Evolutionary conservation across 2,329 filamentous ascomycete genomes (phyloP).

Genomic region (Lithohypha guttulata): DNA sequence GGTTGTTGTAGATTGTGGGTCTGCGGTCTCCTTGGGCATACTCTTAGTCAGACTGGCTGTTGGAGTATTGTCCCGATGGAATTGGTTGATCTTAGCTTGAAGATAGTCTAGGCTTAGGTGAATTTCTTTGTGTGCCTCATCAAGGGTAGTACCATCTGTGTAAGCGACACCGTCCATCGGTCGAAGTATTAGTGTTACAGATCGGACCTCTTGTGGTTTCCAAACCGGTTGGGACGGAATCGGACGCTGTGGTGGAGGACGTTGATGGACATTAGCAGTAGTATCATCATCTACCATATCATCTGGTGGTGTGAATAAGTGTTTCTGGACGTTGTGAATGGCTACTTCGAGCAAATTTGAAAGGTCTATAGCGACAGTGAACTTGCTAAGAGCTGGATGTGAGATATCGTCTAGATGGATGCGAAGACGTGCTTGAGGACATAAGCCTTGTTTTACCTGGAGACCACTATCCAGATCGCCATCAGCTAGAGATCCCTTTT

Average conservation of each 20-base stretch:
- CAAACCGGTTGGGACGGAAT: constrained; percentile 20
- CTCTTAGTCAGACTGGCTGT: neutral
- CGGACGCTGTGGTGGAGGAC: neutral
- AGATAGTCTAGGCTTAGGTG: constrained; percentile 77
- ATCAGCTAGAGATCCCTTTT: no score
- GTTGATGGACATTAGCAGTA: neutral
- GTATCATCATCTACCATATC: neutral
- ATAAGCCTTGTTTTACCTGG: constrained; percentile 8
- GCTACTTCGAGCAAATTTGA: constrained; percentile 51
- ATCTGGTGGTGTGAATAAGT: constrained; percentile 50
- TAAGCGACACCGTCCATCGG: constrained; percentile 79
- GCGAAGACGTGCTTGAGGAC: constrained; percentile 17
- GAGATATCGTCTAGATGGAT: constrained; percentile 34
- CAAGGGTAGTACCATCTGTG: constrained; percentile 68
- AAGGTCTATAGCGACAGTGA: constrained; percentile 57
- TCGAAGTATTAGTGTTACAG: constrained; percentile 71
- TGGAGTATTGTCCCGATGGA: neutral
- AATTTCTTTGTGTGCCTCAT: constrained; percentile 83
- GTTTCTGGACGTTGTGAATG: constrained; percentile 56
- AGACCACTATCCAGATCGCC: no score
- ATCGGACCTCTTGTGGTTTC: constrained; percentile 56
- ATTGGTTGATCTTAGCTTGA: constrained; percentile 25
- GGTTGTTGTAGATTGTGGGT: neutral
- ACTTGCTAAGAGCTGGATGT: constrained; percentile 50
- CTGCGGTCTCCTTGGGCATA: no score